phyloP scores from a whole-genome alignment of 768 basidiomycete species.

The Tulasnella sp. region DNA sequence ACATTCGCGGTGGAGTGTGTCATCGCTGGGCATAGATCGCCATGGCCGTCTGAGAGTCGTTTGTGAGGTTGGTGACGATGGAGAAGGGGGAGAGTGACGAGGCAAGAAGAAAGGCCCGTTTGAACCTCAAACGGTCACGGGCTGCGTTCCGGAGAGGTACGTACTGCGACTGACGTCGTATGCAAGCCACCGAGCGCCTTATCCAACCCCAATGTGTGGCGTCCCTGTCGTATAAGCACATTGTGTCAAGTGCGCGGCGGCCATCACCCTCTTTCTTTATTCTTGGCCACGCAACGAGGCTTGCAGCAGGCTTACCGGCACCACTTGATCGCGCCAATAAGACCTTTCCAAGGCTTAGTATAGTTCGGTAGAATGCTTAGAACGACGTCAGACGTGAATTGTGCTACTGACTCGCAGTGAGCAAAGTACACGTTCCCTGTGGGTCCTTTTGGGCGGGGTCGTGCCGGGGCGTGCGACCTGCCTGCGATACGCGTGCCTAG shows the following conservation, averaged over 20 bases:
- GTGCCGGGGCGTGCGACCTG: background rate
- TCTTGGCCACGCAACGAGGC: constrained; percentile 11
- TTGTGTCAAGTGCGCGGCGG: background rate
- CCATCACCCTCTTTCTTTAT: background rate
- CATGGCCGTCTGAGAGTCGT: background rate
- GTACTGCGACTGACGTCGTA: background rate
- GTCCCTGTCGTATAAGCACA: background rate
- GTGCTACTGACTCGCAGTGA: background rate
- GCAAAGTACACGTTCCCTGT: background rate
- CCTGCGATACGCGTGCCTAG: constrained; percentile 2
- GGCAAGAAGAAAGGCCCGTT: background rate
- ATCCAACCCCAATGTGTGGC: background rate
- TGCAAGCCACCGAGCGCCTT: background rate
- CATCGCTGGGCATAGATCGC: background rate
- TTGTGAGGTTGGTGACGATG: background rate
- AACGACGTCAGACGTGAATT: background rate
- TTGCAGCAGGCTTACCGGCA: background rate
- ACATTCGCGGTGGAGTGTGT: background rate
- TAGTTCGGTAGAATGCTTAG: background rate
- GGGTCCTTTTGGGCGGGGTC: background rate
- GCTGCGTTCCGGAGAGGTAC: background rate
- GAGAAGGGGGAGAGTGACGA: background rate
- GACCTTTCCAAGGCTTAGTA: constrained; percentile 2
- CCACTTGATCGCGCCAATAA: background rate
- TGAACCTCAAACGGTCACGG: background rate